These are phyloP conservation scores for Geotrichum fermentans DNA, from an alignment of 1,139 yeast species.

Conservation along the genomic window DNA sequence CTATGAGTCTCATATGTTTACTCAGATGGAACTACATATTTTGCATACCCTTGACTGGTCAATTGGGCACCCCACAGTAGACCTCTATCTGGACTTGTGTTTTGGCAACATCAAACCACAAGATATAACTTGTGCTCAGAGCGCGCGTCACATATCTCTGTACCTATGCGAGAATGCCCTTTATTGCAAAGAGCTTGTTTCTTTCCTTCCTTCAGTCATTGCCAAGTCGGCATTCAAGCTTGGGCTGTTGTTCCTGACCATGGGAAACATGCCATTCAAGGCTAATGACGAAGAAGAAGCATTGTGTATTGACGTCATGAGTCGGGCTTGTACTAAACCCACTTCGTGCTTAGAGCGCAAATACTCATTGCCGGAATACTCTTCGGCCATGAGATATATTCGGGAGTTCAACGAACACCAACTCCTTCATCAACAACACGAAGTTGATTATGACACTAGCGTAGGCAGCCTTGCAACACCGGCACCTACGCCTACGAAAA, in stretches of 20 bases:
- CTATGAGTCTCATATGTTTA: slow-evolving; percentile 83
- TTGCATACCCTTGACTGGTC: slow-evolving; percentile 81
- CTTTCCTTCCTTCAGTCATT: slow-evolving; percentile 56
- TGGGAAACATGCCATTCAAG: slow-evolving; percentile 10
- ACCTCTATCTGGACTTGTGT: slow-evolving; percentile 34
- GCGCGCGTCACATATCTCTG: slow-evolving; percentile 51
- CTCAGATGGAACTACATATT: slow-evolving; percentile 92
- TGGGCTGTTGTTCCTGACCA: slow-evolving; percentile 46
- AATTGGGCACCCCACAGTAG: slow-evolving; percentile 52
- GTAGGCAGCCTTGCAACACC: not conserved
- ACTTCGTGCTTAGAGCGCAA: slow-evolving; percentile 32
- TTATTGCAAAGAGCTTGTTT: slow-evolving; percentile 63
- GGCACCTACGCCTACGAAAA: not conserved
- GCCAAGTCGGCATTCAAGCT: slow-evolving; percentile 67
- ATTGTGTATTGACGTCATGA: slow-evolving; percentile 28
- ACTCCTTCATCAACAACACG: slow-evolving; percentile 2
- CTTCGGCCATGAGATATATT: slow-evolving; percentile 15
- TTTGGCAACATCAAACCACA: slow-evolving; percentile 28
- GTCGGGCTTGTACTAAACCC: slow-evolving; percentile 28
- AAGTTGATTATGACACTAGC: not conserved
- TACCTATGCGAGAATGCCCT: slow-evolving; percentile 73
- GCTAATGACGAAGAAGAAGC: slow-evolving; percentile 22
- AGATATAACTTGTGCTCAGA: slow-evolving; percentile 34
- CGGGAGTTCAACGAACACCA: slow-evolving; percentile 16
- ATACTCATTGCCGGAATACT: slow-evolving; percentile 28